Evolutionary conservation across 2,329 filamentous ascomycete genomes (phyloP), one percentile per base, ranked within the genome.

Genomic region (Fusarium sp.): DNA sequence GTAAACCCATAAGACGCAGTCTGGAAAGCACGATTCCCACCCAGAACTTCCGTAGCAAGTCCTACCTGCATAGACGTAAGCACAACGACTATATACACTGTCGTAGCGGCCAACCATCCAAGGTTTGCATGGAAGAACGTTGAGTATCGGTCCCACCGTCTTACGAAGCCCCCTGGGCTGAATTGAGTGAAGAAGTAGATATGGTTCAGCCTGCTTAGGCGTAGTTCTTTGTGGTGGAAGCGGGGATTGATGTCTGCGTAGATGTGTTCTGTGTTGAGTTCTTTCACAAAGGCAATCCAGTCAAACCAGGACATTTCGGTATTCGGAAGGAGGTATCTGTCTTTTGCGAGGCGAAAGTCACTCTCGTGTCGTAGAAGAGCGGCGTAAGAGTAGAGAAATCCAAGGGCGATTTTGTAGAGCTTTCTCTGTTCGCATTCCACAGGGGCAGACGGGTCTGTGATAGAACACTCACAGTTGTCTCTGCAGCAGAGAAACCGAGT

Each of bases 41-140:
- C 18, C 6, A 40, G 11, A 13, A 6, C 11, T 0, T 29, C 43
- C 0, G 53, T 47, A 20, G 53, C 43, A 16, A 48, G 53, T 1
- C 53, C 53, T 18, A 56, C 22, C 13, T 56, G 43, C 53, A 48
- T 56, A 3, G 53, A n/a, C 2, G 43, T 56, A 3, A 56, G 43
- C 2, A 48, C 53, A n/a, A 56, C 24, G 5, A 20, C 43, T 9
- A 48, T 34, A 30, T 47, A 56, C 9, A 48, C 30, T 4, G 53
- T 56, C 13, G 43, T 27, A 11, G 41, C 30, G 3, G 43, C 10
- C 24, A 56, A 10, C 43, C 22, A 56, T 3, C 43, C 53, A 24
- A 48, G 43, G 5, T 56, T 46, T 0, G n/a, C 10, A 2, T 25
- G 30, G 30, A 56, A 48, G 20, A 56, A 56, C 0, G 30, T 20